Evolutionary conservation across 345 rosid species (phyloP).

Genomic region (Gossypium thurberi): DNA sequence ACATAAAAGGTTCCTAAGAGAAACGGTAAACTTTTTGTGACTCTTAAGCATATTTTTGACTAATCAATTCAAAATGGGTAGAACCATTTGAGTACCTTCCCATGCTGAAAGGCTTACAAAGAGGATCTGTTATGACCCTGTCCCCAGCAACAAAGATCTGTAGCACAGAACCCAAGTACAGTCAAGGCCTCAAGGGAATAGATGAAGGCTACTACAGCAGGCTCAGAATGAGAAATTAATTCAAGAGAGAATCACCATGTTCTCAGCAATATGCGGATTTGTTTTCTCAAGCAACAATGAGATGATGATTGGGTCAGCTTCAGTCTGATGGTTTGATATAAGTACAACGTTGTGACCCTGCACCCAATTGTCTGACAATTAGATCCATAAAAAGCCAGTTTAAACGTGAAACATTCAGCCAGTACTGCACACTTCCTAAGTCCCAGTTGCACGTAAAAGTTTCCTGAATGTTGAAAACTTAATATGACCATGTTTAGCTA

Average conservation of each 20-base stretch:
- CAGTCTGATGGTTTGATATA: slow-evolving; percentile 95
- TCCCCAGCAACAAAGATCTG: slow-evolving; percentile 95
- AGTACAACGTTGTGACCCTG: slow-evolving; percentile 89
- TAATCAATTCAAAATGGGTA: slow-evolving; percentile 14
- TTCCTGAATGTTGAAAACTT: neutral
- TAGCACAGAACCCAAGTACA: slow-evolving; percentile 18
- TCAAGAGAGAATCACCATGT: slow-evolving; percentile 40
- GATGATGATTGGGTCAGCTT: slow-evolving; percentile 93
- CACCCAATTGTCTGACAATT: slow-evolving; percentile 20
- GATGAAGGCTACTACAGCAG: slow-evolving; percentile 10
- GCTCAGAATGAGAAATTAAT: slow-evolving; percentile 15
- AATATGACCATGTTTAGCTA: neutral
- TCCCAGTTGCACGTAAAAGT: neutral
- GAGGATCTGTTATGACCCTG: slow-evolving; percentile 93
- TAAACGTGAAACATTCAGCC: neutral
- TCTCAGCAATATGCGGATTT: slow-evolving; percentile 55
- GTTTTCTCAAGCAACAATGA: slow-evolving; percentile 79
- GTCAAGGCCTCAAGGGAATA: slow-evolving; percentile 12
- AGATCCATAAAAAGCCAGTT: slow-evolving; percentile 10
- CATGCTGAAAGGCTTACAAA: slow-evolving; percentile 97
- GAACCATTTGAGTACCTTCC: slow-evolving; percentile 60
- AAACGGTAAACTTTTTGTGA: slow-evolving; percentile 20
- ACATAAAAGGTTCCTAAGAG: slow-evolving; percentile 78
- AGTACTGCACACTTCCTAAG: neutral
- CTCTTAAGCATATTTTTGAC: slow-evolving; percentile 19